Evolutionary conservation across 2,329 filamentous ascomycete species (phyloP), one percentile per base, ranked within the genome.

Genomic region (Talaromyces sp.): DNA sequence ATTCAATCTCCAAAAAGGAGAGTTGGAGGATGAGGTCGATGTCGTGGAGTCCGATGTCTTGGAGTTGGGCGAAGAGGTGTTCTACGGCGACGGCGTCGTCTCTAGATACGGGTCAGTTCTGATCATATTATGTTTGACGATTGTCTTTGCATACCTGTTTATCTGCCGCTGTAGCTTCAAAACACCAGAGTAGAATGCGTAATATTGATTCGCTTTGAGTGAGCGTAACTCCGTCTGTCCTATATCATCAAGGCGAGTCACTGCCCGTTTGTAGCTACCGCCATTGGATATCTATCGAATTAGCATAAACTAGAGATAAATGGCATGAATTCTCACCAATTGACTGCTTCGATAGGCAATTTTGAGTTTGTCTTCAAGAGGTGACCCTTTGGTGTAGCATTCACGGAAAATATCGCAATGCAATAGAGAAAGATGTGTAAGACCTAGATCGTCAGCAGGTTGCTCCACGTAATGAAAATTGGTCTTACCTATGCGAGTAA

Each of bases 341-440:
- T 89, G 86, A 1, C 92, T 89, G 64, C 89, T 84, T 4, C 90
- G 87, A 70, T 91, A 92, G 0, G 84, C 88, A 38, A 91, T 86
- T 70, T 90, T 91, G 36, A 97, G 83, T 59, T 88, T 85, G 70
- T 98, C 94, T 68, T 96, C 92, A 51, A 93, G 86, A 0, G 88
- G 84, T 40, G 84, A 83, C 58, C 81, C 80, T n/a, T 81, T 78
- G 3, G 83, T 81, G 72, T 97, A 90, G 68, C 91, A 93, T 62
- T 88, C 84, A 17, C 93, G 82, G 65, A 96, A 93, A 0, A 92
- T 82, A 68, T 96, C 89, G 72, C 88, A 83, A 77, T 47, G 90
- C 84, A 70, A 87, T 75, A 78, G 80, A 10, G 82, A 75, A 34
- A 88, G 77, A 69, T 87, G 83, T 8, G 80, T 79, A 45, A 86